Evolutionary conservation across 2,329 filamentous ascomycete genomes (phyloP).

Genomic region (Escovopsis sp.): DNA sequence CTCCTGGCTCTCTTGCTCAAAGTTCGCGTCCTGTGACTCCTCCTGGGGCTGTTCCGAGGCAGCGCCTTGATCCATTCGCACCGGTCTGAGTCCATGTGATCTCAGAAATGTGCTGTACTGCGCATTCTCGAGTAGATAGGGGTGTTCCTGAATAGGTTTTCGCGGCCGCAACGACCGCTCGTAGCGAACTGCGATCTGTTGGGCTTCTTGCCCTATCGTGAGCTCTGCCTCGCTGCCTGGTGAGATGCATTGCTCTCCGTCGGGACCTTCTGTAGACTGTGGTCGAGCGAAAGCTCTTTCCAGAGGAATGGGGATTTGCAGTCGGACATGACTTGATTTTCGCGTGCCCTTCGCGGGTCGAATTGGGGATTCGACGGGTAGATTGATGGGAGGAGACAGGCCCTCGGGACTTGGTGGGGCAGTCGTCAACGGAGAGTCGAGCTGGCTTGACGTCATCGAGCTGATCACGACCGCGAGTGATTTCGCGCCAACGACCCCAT

Average conservation of each 20-base stretch:
- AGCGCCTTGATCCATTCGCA: constrained; percentile 24
- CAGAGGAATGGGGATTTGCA: too few species aligned
- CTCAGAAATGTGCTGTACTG: constrained; percentile 37
- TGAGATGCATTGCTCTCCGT: constrained; percentile 3
- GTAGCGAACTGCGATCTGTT: constrained; percentile 17
- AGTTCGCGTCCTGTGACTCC: constrained; percentile 35
- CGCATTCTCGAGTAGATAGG: constrained; percentile 40
- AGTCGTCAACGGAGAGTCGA: too few species aligned
- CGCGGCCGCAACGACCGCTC: constrained; percentile 40
- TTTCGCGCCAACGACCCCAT: too few species aligned
- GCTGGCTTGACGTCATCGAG: too few species aligned
- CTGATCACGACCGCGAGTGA: too few species aligned
- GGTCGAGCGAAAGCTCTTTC: neutral
- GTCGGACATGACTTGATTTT: too few species aligned
- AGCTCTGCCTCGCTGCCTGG: constrained; percentile 2
- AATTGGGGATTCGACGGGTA: too few species aligned
- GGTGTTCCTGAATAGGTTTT: constrained; percentile 46
- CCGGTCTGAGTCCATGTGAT: constrained; percentile 37
- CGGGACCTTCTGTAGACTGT: neutral
- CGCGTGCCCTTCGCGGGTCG: too few species aligned
- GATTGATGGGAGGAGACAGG: too few species aligned
- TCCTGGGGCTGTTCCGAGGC: constrained; percentile 15
- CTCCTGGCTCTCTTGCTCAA: constrained; percentile 35
- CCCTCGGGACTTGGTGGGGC: too few species aligned
- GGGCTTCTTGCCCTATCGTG: constrained; percentile 10